Evolutionary conservation across 352 stramenopile genomes (phyloP).

Genomic region (Saprolegnia diclina): DNA sequence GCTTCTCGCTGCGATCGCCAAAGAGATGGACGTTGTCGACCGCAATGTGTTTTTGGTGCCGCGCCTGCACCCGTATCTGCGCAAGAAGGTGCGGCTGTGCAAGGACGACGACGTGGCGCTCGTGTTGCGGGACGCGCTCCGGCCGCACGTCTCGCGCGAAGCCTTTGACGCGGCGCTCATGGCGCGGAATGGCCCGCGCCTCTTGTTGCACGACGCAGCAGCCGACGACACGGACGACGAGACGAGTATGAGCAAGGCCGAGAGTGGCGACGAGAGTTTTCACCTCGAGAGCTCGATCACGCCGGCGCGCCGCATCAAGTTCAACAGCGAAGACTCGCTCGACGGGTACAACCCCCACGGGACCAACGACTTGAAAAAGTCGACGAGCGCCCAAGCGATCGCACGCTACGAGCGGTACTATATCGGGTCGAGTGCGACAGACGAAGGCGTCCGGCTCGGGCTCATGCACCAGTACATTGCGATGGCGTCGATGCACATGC

Average conservation of each 20-base stretch:
- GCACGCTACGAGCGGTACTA: slow-evolving; percentile 17
- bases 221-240: slow-evolving; percentile 13
- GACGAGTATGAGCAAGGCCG: neutral
- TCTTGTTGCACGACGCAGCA: slow-evolving; percentile 25
- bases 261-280: slow-evolving; percentile 24
- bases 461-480: slow-evolving; percentile 85
- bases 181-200: neutral
- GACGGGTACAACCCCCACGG: slow-evolving; percentile 3
- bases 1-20: slow-evolving; percentile 79
- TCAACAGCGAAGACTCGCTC: slow-evolving; percentile 22
- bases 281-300: slow-evolving; percentile 14
- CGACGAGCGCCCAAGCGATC: neutral
- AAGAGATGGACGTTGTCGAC: slow-evolving; percentile 86
- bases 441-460: slow-evolving; percentile 70
- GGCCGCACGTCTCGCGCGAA: slow-evolving; percentile 68
- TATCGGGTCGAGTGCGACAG: slow-evolving; percentile 16
- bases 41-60: slow-evolving; percentile 89
- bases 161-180: slow-evolving; percentile 74
- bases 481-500: slow-evolving; percentile 85
- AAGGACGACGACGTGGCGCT: slow-evolving; percentile 49
- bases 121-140: slow-evolving; percentile 55
- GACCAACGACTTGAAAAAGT: neutral
- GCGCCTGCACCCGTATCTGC: slow-evolving; percentile 85
- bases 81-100: slow-evolving; percentile 76
- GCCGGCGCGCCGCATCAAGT: slow-evolving; percentile 10